These are phyloP conservation scores for Dittrichia graveolens DNA, from an alignment of 129 eudicot species.

Conservation along the genomic window DNA sequence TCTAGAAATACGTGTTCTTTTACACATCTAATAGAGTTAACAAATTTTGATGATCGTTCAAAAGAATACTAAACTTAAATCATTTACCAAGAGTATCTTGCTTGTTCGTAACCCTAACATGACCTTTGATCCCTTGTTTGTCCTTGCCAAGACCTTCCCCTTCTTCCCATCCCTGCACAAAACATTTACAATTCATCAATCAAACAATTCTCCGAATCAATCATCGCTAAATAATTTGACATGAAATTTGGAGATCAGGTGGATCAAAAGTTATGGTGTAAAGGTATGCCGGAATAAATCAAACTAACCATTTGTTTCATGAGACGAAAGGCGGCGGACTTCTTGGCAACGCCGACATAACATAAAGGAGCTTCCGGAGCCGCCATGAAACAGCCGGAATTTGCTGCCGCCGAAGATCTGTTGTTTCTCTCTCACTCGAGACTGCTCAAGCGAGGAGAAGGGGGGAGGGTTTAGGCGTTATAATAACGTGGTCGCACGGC, in stretches of 20 bases:
- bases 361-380: constrained; percentile 77
- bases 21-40: no score
- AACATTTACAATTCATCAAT: constrained; percentile 12
- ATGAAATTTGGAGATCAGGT: background rate
- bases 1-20: no score
- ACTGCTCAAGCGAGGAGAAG: constrained; percentile 18
- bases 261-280: background rate
- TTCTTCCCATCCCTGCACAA: constrained; percentile 95
- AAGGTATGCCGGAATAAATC: background rate
- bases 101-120: constrained; percentile 91
- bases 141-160: constrained; percentile 99
- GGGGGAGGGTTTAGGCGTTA: constrained; percentile 15
- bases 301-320: constrained; percentile 93
- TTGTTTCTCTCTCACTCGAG: constrained; percentile 28
- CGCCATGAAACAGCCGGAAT: constrained; percentile 51
- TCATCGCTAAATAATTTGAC: background rate
- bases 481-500: background rate
- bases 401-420: constrained; percentile 1
- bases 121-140: constrained; percentile 96
- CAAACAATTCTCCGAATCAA: background rate
- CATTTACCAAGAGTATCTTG: constrained; percentile 77
- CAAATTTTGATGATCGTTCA: background rate
- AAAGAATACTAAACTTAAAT: background rate
- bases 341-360: constrained; percentile 79
- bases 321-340: constrained; percentile 97